Evolutionary conservation across 345 rosid genomes (phyloP).

Genomic region (Citrus hindsii): DNA sequence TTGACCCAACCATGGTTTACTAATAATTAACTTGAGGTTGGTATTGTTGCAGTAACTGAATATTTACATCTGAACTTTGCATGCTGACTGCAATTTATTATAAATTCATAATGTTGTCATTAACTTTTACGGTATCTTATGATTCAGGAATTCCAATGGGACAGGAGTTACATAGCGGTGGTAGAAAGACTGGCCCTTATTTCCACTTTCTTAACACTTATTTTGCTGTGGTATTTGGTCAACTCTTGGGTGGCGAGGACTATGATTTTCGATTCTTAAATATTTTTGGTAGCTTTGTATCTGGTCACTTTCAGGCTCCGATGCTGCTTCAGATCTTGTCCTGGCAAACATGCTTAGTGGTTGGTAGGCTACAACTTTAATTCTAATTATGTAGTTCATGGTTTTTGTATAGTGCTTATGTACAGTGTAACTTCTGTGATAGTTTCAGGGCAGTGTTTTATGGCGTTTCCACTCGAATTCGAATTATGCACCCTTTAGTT

Average conservation of each 20-base stretch:
- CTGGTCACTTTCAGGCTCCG: background rate
- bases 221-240: background rate
- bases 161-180: background rate
- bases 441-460: background rate
- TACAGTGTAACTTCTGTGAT: conserved; percentile 8
- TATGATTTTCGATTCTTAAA: background rate
- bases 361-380: background rate
- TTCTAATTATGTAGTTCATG: background rate
- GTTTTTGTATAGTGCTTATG: background rate
- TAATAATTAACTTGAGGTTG: background rate
- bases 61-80: background rate
- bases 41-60: background rate
- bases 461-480: background rate
- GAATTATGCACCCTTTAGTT: background rate
- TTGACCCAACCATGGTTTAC: background rate
- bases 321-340: background rate
- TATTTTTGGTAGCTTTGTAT: background rate
- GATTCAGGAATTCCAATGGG: background rate
- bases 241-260: background rate
- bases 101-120: background rate
- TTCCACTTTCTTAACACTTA: background rate
- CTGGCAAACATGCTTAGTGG: background rate
- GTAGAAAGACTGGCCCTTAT: background rate
- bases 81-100: background rate
- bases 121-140: background rate